These are phyloP conservation scores for Diversispora eburnea DNA, from an alignment of 192 early-diverging fungal species.

Conservation along the genomic window DNA sequence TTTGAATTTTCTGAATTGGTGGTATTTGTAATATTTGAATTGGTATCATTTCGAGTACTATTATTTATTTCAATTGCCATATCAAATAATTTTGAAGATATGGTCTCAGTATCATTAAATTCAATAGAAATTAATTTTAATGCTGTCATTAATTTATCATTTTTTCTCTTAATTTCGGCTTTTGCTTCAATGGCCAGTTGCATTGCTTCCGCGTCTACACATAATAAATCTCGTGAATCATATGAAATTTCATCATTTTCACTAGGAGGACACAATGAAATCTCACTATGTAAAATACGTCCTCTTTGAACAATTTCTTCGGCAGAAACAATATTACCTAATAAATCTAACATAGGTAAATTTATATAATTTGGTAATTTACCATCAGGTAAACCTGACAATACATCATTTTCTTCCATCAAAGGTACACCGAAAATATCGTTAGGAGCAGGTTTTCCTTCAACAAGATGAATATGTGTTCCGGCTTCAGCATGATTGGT, in stretches of 20 bases:
- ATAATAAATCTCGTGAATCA: conserved; percentile 16
- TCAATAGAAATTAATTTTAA: no score
- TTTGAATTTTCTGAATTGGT: no score
- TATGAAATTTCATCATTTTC: not conserved
- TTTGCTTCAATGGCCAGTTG: no score
- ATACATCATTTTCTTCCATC: conserved; percentile 48
- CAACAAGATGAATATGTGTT: conserved; percentile 50
- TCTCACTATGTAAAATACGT: conserved; percentile 30
- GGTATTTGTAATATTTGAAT: no score
- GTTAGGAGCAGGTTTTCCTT: conserved; percentile 37
- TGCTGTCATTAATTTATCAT: no score
- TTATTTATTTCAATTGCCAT: no score
- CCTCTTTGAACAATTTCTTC: conserved; percentile 44
- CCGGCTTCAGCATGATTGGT: conserved; percentile 62
- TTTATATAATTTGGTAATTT: conserved; percentile 43
- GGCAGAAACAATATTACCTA: conserved; percentile 48
- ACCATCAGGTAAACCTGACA: conserved; percentile 49
- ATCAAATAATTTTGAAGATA: no score
- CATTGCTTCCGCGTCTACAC: not conserved
- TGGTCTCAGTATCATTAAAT: no score
- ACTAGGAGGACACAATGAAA: conserved; percentile 8
- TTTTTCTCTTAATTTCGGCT: no score
- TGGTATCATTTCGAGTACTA: no score
- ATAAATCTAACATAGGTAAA: conserved; percentile 52
- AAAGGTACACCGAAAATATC: conserved; percentile 52